Base-by-base conservation (phyloP, 2,329 filamentous ascomycete species). In the Periconia macrospinosa region DNA sequence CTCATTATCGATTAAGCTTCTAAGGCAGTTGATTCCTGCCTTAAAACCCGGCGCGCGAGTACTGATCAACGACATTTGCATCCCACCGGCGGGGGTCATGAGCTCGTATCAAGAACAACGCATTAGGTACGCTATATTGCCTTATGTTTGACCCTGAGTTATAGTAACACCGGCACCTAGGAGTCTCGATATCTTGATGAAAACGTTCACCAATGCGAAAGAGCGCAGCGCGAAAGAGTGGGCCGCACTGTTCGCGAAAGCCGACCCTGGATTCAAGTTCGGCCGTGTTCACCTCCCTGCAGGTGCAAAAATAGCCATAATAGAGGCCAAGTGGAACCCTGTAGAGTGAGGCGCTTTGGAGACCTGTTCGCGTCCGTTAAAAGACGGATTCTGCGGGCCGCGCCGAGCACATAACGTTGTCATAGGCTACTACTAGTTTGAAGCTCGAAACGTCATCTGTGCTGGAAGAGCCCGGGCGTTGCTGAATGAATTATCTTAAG, bases 191-290 rank as follows among this genome's bases (percentile, higher is more conserved):
- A 51, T 82, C 51, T 70, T 75, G 42, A 76, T 82, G 73, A 75
- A 79, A 71, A 71, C 73, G 0, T 60, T 79, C 1, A 77, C 77
- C 50, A 80, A 78, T 52, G 70, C 73, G 3, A 72, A 75, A 54
- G 79, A 82, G 64, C 69, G 79, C 14, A 69, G 73, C 0, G 71
- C 72, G 0, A 67, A 73, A n/a, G 76, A 76, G 2, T 81, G 78
- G 76, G 71, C 70, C 57, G 59, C 59, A 14, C 64, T 81, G 13
- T 75, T 81, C 56, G 55, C 59, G 9, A 57, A 65, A 30, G 78
- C 78, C 1, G 78, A 81, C 23, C 23, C 23, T 27, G 23, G 23
- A 27, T 27, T 27, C 23, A 27, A 27, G 23, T 27, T 27, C 8
- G 8, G 23, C 23, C 5, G 23, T 27, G 23, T 27, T 27, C 23